Evolutionary conservation across 176 grass and related monocot species (phyloP).

Genomic region (Triticum timopheevii): DNA sequence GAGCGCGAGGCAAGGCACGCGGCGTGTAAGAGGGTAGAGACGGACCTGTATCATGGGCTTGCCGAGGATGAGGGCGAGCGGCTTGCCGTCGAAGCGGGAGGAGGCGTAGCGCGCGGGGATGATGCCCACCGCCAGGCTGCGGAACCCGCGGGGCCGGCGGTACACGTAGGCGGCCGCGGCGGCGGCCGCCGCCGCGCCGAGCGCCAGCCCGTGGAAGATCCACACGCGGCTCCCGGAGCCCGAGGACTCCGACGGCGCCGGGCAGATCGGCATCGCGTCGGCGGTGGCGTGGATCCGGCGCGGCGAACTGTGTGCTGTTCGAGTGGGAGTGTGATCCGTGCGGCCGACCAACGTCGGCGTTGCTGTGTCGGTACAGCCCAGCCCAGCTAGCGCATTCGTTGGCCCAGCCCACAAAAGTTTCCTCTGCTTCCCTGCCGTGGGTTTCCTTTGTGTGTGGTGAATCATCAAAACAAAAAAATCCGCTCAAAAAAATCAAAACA

Average conservation of each 20-base stretch:
- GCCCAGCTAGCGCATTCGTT: neutral
- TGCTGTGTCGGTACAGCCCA: neutral
- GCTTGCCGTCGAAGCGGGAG: slow-evolving; percentile 86
- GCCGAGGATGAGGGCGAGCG: slow-evolving; percentile 75
- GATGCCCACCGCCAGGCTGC: slow-evolving; percentile 67
- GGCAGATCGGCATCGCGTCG: slow-evolving; percentile 62
- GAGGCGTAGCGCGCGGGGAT: slow-evolving; percentile 93
- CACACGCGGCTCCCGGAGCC: slow-evolving; percentile 29
- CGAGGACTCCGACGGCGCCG: slow-evolving; percentile 46
- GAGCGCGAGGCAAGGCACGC: neutral
- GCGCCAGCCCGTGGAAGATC: slow-evolving; percentile 52
- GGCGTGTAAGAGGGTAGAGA: neutral
- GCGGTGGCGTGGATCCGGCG: slow-evolving; percentile 17
- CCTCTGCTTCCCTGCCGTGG: neutral
- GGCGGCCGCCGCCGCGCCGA: slow-evolving; percentile 44
- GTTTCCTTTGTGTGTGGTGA: neutral
- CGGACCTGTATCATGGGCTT: slow-evolving; percentile 91
- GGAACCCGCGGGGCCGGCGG: slow-evolving; percentile 48
- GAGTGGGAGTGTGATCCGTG: neutral
- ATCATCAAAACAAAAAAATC: too few species aligned
- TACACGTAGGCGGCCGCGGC: slow-evolving; percentile 39
- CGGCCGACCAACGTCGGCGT: neutral
- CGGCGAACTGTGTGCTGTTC: neutral
- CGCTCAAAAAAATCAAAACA: too few species aligned
- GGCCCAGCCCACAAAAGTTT: neutral